phyloP scores from a whole-genome alignment of 805 yeast species.

The Aciculoconidium aculeatum region DNA sequence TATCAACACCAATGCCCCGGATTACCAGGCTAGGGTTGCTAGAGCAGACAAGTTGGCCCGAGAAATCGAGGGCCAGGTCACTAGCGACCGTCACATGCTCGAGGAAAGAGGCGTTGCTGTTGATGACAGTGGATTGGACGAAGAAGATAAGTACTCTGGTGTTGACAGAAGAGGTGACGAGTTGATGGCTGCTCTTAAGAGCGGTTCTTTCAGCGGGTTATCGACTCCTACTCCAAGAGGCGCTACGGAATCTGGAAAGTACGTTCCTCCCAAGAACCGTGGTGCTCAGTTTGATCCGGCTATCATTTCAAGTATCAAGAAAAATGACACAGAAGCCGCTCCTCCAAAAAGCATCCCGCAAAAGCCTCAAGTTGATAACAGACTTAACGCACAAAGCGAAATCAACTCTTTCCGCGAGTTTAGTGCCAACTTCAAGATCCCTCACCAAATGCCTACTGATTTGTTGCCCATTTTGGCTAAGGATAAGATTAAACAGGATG shows the following conservation, averaged over 20 bases:
- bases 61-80: slow-evolving; percentile 70
- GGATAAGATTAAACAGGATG: slow-evolving; percentile 60
- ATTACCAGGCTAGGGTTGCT: slow-evolving; percentile 55
- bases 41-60: slow-evolving; percentile 75
- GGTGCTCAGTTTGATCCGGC: slow-evolving; percentile 59
- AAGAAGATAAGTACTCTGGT: slow-evolving; percentile 94
- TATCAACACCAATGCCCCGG: slow-evolving; percentile 64
- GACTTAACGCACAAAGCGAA: slow-evolving; percentile 50
- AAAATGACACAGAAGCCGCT: slow-evolving; percentile 1
- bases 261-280: slow-evolving; percentile 54
- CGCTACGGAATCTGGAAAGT: slow-evolving; percentile 37
- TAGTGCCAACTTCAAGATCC: slow-evolving; percentile 75
- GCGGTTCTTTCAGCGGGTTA: slow-evolving; percentile 17
- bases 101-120: slow-evolving; percentile 81
- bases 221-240: slow-evolving; percentile 4
- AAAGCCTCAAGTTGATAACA: slow-evolving; percentile 18
- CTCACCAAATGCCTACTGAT: slow-evolving; percentile 54
- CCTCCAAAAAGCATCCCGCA: slow-evolving; percentile 30
- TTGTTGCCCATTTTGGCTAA: slow-evolving; percentile 65
- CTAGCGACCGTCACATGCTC: slow-evolving; percentile 74
- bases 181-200: slow-evolving; percentile 42
- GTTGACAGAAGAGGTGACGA: slow-evolving; percentile 61
- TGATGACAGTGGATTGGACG: slow-evolving; percentile 86
- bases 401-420: slow-evolving; percentile 70
- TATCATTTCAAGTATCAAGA: slow-evolving; percentile 42